Conservation (phyloP, 306 rosid species). For the Gastrolobium villosum region DNA sequence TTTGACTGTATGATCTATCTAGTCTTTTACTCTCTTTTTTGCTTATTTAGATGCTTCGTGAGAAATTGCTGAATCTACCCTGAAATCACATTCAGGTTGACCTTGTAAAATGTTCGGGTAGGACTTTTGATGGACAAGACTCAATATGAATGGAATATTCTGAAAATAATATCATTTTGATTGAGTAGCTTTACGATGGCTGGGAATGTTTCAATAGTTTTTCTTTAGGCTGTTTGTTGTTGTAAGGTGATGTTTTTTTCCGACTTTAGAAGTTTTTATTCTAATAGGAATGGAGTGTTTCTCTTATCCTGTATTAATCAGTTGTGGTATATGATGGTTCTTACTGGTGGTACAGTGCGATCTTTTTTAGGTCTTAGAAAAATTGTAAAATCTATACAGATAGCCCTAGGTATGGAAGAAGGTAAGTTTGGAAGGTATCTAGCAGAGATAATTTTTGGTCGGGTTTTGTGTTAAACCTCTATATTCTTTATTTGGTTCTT, state of each 20-base stretch:
- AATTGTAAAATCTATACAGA: conserved; percentile 16
- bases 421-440: background rate
- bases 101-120: conserved; percentile 18
- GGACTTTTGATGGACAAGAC: conserved; percentile 4
- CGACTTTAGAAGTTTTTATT: conserved; percentile 32
- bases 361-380: background rate
- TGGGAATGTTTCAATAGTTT: conserved; percentile 10
- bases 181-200: background rate
- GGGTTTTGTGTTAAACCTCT: background rate
- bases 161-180: conserved; percentile 7
- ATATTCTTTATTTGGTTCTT: background rate
- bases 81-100: conserved; percentile 4
- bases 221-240: background rate
- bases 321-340: conserved; percentile 12
- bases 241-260: conserved; percentile 1
- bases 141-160: conserved; percentile 13
- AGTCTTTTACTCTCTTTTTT: background rate
- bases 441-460: background rate
- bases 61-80: conserved; percentile 37
- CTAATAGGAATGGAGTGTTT: background rate
- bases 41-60: conserved; percentile 9
- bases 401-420: background rate
- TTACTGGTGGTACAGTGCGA: background rate
- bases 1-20: conserved; percentile 19
- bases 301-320: conserved; percentile 1